Percentiles rank a stretch among this genome's conserved stretches.
Conservation (phyloP, 2,329 filamentous ascomycete species). For the Sporothrix brasiliensis region DNA sequence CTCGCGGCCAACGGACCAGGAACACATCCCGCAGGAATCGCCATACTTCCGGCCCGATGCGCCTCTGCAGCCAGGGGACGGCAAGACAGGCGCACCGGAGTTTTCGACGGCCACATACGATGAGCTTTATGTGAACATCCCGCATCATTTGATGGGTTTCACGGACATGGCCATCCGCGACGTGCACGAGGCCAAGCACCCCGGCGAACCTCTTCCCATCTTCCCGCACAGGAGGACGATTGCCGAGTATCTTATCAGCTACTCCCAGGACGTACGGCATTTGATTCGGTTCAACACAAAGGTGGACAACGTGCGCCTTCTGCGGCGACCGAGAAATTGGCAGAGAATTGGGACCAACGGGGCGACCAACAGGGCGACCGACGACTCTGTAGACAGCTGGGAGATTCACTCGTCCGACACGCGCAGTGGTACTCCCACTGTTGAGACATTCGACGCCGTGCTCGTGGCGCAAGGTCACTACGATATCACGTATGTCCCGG, state of each 20-base stretch:
- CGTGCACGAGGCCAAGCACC: constrained; percentile 47
- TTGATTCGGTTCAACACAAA: constrained; percentile 71
- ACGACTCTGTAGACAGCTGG: constrained; percentile 57
- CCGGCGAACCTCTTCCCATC: constrained; percentile 51
- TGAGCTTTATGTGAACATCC: constrained; percentile 82
- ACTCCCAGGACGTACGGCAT: constrained; percentile 67
- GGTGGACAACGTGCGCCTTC: constrained; percentile 61
- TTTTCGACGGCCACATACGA: constrained; percentile 88
- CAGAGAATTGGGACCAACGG: background rate
- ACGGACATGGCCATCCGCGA: constrained; percentile 67
- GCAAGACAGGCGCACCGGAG: constrained; percentile 49
- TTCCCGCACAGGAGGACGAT: constrained; percentile 76
- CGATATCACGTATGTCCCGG: constrained; percentile 67
- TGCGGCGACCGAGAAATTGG: constrained; percentile 39
- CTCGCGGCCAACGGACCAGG: constrained; percentile 51
- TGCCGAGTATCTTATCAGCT: constrained; percentile 71
- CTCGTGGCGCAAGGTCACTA: constrained; percentile 78
- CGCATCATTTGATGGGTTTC: constrained; percentile 77
- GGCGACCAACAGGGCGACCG: background rate
- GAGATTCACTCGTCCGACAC: constrained; percentile 55
- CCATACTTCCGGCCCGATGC: constrained; percentile 64
- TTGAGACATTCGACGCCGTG: constrained; percentile 69
- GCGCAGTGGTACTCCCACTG: background rate
- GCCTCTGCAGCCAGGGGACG: constrained; percentile 55
- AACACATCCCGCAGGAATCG: constrained; percentile 68